These are phyloP conservation scores for Tillandsia fasciculata DNA, from an alignment of 176 grass and related monocot species.

Conservation along the genomic window DNA sequence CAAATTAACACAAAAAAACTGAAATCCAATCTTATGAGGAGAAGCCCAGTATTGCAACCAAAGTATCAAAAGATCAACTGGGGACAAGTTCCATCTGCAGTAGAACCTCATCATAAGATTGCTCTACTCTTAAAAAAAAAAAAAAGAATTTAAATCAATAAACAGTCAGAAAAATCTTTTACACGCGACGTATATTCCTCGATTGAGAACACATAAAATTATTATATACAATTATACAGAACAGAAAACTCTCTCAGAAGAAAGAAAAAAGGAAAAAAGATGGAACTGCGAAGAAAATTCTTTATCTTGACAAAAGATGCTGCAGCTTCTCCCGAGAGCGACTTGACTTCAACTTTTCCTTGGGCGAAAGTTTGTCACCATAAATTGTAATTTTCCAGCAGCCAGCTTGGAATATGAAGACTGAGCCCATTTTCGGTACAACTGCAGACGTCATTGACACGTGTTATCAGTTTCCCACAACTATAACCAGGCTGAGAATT, in stretches of 20 bases:
- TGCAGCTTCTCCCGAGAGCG: constrained; percentile 26
- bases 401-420: constrained; percentile 78
- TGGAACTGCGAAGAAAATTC: not conserved
- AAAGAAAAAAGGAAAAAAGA: not conserved
- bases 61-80: too few relatives aligned
- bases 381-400: constrained; percentile 65
- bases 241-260: not conserved
- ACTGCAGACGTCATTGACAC: constrained; percentile 28
- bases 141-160: too few relatives aligned
- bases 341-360: constrained; percentile 34
- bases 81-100: too few relatives aligned
- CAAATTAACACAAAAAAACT: too few relatives aligned
- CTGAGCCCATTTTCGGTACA: constrained; percentile 75
- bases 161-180: too few relatives aligned
- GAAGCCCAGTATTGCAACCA: too few relatives aligned
- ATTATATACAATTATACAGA: too few relatives aligned
- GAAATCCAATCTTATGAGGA: too few relatives aligned
- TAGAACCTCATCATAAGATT: not conserved
- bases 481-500: too few relatives aligned
- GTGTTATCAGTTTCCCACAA: not conserved
- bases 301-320: constrained; percentile 33
- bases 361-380: constrained; percentile 57
- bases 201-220: too few relatives aligned
- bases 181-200: too few relatives aligned
- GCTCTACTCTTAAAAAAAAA: too few relatives aligned